Conservation (phyloP, 768 basidiomycete species). For the Mycena amicta region DNA sequence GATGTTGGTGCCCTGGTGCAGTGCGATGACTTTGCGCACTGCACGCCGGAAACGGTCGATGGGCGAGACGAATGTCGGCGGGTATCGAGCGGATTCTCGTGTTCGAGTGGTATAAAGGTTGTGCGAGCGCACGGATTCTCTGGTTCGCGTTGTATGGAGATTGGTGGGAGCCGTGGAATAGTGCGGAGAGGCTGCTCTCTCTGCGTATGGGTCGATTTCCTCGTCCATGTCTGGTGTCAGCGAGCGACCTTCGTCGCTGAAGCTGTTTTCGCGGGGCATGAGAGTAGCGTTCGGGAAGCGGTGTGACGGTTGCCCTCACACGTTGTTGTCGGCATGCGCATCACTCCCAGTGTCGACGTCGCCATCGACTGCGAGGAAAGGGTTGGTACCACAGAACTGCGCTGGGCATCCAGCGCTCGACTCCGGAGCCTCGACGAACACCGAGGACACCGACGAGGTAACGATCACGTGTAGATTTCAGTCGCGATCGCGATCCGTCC, state of each 20-base stretch:
- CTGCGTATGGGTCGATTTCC: slow-evolving; percentile 28
- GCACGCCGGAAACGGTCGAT: slow-evolving; percentile 55
- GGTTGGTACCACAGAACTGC: too few species aligned
- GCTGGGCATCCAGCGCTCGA: too few species aligned
- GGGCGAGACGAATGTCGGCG: slow-evolving; percentile 31
- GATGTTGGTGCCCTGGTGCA: slow-evolving; percentile 53
- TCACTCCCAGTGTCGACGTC: too few species aligned
- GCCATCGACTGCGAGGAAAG: too few species aligned
- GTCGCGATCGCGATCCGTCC: too few species aligned
- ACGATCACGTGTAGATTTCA: too few species aligned
- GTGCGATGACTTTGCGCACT: slow-evolving; percentile 62
- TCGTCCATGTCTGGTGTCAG: slow-evolving; percentile 65
- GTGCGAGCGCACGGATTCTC: slow-evolving; percentile 12
- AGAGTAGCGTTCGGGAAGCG: too few species aligned
- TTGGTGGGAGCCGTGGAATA: not conserved
- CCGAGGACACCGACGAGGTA: too few species aligned
- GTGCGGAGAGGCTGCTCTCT: slow-evolving; percentile 14
- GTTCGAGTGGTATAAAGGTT: slow-evolving; percentile 19
- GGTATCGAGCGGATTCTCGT: slow-evolving; percentile 18
- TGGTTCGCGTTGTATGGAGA: slow-evolving; percentile 19
- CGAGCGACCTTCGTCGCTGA: slow-evolving; percentile 66
- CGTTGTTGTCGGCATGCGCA: too few species aligned
- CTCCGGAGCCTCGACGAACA: too few species aligned
- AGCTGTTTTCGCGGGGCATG: slow-evolving; percentile 71
- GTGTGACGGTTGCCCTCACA: not conserved